Evolutionary conservation across 2,329 filamentous ascomycete species (phyloP).

Genomic region (Diplodia sapinea): DNA sequence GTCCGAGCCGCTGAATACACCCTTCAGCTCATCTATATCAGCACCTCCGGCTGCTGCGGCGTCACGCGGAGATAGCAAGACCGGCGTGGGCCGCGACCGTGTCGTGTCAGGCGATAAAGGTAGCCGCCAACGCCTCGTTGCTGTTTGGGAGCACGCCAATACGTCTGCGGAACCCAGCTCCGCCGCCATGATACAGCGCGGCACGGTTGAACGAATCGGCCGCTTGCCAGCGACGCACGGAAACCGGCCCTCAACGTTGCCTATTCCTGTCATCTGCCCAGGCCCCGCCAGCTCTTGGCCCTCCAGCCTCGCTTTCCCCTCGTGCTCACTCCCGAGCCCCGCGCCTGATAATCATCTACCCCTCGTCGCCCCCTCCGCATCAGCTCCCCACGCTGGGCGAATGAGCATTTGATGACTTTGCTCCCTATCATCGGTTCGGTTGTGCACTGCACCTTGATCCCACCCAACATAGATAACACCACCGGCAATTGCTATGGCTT

Average conservation of each 20-base stretch:
- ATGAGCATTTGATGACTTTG: neutral
- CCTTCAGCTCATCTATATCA: neutral
- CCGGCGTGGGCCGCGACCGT: neutral
- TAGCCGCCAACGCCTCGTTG: neutral
- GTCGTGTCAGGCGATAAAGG: conserved; percentile 16
- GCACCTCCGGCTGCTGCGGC: neutral
- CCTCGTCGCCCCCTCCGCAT: neutral
- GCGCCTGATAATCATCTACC: neutral
- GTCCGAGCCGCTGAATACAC: neutral
- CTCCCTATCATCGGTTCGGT: neutral
- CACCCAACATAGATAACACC: conserved; percentile 15
- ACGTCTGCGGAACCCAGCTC: no score
- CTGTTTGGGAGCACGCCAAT: no score
- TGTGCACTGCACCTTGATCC: neutral
- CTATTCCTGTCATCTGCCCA: conserved; percentile 14
- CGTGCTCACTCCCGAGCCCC: neutral
- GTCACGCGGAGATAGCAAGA: conserved; percentile 7
- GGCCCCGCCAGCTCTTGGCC: conserved; percentile 12
- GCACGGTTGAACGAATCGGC: conserved; percentile 6
- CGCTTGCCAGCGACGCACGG: neutral
- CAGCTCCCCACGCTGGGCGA: neutral
- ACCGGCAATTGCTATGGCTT: neutral
- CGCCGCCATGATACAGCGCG: conserved; percentile 10
- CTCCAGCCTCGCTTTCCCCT: conserved; percentile 16
- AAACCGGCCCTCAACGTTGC: neutral